Base-by-base conservation (phyloP, 495 filamentous ascomycete species). In the Trichoderma parareesei region DNA sequence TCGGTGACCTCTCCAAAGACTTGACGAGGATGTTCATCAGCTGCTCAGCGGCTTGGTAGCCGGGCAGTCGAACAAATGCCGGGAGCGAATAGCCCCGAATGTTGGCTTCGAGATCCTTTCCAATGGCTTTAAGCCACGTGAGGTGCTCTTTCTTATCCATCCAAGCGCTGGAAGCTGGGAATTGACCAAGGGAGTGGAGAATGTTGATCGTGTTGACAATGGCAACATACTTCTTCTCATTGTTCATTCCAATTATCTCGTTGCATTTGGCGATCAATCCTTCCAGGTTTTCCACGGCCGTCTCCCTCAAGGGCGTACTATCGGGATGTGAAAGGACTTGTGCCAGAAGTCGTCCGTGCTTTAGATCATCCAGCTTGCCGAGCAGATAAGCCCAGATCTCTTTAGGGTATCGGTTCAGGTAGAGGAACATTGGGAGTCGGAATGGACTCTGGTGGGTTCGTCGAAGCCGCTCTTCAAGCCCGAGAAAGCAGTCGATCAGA, bases 401-500 rank as follows among this genome's bases (percentile, higher is more conserved):
- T 53, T 88, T 86, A 0, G 94, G 90, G 71, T 97, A 99, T 20
- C 89, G 84, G 73, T 96, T 97, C 60, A 99, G 81, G 73, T 96
- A 98, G 70, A 91, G 92, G 70, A 96, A 88, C n/a, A 99, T 82
- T 5, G 94, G 95, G 62, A 87, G 86, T 38, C 94, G 81, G 78
- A 99, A 97, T 2, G 95, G 93, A 71, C 92, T 97, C 69, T 90
- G 88, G n/a, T 91, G 88, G 3, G 94, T 99, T 68, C 94, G 80
- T 27, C 94, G 85, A 37, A 99, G 79, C 63, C 89, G 89, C 48
- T 88, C 83, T 72, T 99, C 94, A 0, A 99, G 83, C 43, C 93
- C 89, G 66, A 98, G 77, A 16, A 96, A 92, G 57, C 89, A 92
- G 69, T 94, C 88, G 63, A 98, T 87, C 20, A 98, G 84, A 41